These are phyloP conservation scores for Ophiostoma angusticollis DNA, from an alignment of 2,329 filamentous ascomycete species.

Conservation along the genomic window DNA sequence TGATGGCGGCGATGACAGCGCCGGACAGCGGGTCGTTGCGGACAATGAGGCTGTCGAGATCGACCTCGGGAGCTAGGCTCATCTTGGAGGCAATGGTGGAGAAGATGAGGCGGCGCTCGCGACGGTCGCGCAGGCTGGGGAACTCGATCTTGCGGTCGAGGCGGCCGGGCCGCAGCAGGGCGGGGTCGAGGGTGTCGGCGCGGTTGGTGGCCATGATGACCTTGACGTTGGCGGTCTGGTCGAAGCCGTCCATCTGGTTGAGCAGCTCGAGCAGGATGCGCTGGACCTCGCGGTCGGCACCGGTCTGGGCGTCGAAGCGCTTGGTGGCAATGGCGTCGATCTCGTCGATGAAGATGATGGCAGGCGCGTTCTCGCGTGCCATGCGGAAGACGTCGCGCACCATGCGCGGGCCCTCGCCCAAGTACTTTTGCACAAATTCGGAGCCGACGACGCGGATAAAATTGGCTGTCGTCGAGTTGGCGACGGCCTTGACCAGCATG, in stretches of 20 bases:
- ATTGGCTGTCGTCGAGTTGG: conserved; percentile 93
- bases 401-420: conserved; percentile 96
- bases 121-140: conserved; percentile 82
- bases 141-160: conserved; percentile 98
- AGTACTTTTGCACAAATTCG: conserved; percentile 97
- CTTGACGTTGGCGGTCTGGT: conserved; percentile 97
- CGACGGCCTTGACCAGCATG: conserved; percentile 95
- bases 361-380: conserved; percentile 94
- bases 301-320: conserved; percentile 96
- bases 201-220: conserved; percentile 99
- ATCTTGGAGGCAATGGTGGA: conserved; percentile 94
- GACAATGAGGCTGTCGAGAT: conserved; percentile 90
- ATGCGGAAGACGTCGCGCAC: conserved; percentile 98
- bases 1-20: conserved; percentile 94
- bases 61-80: conserved; percentile 92
- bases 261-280: conserved; percentile 94
- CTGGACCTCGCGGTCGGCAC: conserved; percentile 94
- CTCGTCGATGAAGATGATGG: conserved; percentile 99
- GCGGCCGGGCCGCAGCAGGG: conserved; percentile 84
- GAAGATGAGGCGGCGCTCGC: conserved; percentile 94
- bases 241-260: conserved; percentile 99
- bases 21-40: conserved; percentile 92
- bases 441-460: conserved; percentile 98
- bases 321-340: conserved; percentile 98
- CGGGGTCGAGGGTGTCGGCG: conserved; percentile 91